These are phyloP conservation scores for Malania oleifera DNA, from an alignment of 164 flowering plant species.

Conservation along the genomic window DNA sequence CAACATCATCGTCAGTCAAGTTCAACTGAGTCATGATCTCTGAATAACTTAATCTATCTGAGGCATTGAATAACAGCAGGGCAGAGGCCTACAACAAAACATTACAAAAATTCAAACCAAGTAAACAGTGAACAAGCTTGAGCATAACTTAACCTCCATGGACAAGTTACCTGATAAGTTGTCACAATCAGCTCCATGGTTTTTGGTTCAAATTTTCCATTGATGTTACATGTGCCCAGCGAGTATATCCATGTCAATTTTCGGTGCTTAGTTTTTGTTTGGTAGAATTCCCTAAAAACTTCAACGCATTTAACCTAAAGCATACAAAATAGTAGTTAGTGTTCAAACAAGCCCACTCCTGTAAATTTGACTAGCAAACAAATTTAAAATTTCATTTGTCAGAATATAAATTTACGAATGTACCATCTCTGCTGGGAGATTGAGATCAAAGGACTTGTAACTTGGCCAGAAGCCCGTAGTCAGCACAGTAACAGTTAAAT, in stretches of 20 bases:
- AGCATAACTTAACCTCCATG: neutral
- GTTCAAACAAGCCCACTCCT: too few species aligned
- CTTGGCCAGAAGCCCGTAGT: conserved; percentile 97
- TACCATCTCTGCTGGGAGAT: conserved; percentile 90
- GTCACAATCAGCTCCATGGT: conserved; percentile 78
- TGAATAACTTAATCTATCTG: conserved; percentile 61
- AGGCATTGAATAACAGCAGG: conserved; percentile 69
- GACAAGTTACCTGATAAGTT: conserved; percentile 69
- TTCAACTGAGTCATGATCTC: conserved; percentile 80
- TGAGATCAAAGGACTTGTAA: conserved; percentile 84
- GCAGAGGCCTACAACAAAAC: conserved; percentile 55
- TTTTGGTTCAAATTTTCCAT: conserved; percentile 76
- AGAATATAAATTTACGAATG: neutral
- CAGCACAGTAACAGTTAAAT: conserved; percentile 83
- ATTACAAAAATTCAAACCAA: conserved; percentile 7
- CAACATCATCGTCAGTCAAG: conserved; percentile 68
- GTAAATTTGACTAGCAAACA: neutral
- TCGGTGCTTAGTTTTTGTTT: conserved; percentile 78
- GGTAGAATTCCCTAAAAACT: conserved; percentile 79
- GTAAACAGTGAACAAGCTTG: neutral
- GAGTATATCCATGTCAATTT: conserved; percentile 96
- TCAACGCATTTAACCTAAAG: conserved; percentile 78
- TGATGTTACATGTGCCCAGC: conserved; percentile 76
- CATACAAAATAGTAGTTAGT: too few species aligned
- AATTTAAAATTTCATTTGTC: neutral